Evolutionary conservation across 495 filamentous ascomycete species (phyloP).

Genomic region (Neurospora pannonica): DNA sequence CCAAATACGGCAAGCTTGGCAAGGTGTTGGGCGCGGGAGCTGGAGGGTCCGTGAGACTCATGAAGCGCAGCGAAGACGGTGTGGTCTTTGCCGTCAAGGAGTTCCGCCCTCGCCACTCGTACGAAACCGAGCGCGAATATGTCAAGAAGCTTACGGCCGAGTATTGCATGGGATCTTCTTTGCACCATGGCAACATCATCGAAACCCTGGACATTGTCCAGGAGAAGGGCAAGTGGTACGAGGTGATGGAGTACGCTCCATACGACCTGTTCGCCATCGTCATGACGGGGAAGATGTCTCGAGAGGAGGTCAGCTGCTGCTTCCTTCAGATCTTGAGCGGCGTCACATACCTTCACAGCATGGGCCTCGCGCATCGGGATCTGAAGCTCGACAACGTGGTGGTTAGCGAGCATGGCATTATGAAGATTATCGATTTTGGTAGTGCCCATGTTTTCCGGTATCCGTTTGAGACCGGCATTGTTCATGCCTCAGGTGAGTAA

Average conservation of each 20-base stretch:
- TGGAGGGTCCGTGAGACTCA: constrained; percentile 86
- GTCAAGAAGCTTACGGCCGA: constrained; percentile 99
- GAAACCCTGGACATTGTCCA: constrained; percentile 96
- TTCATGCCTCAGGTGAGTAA: constrained; percentile 71
- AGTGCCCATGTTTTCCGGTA: constrained; percentile 95
- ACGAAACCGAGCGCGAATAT: constrained; percentile 90
- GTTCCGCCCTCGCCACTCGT: constrained; percentile 84
- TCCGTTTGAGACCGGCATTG: constrained; percentile 90
- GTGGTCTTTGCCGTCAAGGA: constrained; percentile 97
- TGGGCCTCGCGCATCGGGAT: constrained; percentile 93
- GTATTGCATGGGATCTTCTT: constrained; percentile 93
- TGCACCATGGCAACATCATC: constrained; percentile 98
- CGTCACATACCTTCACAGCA: constrained; percentile 94
- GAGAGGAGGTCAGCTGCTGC: constrained; percentile 80
- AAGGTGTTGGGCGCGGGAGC: constrained; percentile 90
- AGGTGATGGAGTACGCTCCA: constrained; percentile 99
- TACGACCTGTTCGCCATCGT: constrained; percentile 96
- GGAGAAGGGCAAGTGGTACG: constrained; percentile 93
- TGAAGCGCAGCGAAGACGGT: constrained; percentile 84
- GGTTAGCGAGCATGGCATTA: constrained; percentile 92
- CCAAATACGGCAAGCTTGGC: constrained; percentile 91
- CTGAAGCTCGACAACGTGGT: constrained; percentile 98
- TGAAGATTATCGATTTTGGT: constrained; percentile 99
- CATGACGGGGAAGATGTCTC: constrained; percentile 97
- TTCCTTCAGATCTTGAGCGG: constrained; percentile 94